Percentiles rank a stretch among this genome's conserved stretches.
These are phyloP conservation scores for Boletus pseudopeckii DNA, from an alignment of 768 basidiomycete species.

Conservation along the genomic window DNA sequence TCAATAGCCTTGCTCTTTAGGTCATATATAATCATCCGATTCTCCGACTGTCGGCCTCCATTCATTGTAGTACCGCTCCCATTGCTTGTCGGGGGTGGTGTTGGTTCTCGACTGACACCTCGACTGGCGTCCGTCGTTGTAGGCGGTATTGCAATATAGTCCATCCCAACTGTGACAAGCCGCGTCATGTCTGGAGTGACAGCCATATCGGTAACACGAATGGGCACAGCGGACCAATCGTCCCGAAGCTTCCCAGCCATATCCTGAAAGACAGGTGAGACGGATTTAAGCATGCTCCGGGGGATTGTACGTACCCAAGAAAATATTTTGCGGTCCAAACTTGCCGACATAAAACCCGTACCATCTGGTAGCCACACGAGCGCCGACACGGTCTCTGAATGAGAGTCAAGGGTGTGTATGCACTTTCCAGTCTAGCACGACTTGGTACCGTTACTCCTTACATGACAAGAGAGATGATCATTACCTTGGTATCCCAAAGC, in stretches of 20 bases:
- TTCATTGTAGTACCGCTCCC: conserved; percentile 35
- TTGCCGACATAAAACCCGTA: conserved; percentile 85
- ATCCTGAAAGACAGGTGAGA: conserved; percentile 47
- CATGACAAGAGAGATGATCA: conserved; percentile 8
- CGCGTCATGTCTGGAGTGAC: conserved; percentile 81
- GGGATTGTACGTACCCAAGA: conserved; percentile 63
- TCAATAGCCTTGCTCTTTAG: conserved; percentile 63
- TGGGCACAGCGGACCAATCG: conserved; percentile 63
- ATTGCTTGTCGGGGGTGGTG: conserved; percentile 30
- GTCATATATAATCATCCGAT: conserved; percentile 76
- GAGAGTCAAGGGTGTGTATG: conserved; percentile 61
- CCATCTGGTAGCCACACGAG: conserved; percentile 88
- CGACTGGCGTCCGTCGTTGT: conserved; percentile 16
- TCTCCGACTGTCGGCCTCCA: conserved; percentile 40
- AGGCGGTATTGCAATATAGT: conserved; percentile 31
- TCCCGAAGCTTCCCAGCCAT: conserved; percentile 68
- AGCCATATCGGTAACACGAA: conserved; percentile 84
- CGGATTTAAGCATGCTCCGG: not conserved
- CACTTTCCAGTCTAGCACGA: conserved; percentile 66
- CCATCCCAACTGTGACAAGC: conserved; percentile 83
- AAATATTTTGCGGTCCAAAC: conserved; percentile 78
- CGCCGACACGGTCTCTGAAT: conserved; percentile 81
- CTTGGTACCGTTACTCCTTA: conserved; percentile 4
- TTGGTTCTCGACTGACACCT: conserved; percentile 35
- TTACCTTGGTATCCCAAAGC: conserved; percentile 88